These are phyloP conservation scores for Ophiocordyceps camponoti-rufipedis DNA, from an alignment of 2,329 filamentous ascomycete genomes.

Conservation along the genomic window DNA sequence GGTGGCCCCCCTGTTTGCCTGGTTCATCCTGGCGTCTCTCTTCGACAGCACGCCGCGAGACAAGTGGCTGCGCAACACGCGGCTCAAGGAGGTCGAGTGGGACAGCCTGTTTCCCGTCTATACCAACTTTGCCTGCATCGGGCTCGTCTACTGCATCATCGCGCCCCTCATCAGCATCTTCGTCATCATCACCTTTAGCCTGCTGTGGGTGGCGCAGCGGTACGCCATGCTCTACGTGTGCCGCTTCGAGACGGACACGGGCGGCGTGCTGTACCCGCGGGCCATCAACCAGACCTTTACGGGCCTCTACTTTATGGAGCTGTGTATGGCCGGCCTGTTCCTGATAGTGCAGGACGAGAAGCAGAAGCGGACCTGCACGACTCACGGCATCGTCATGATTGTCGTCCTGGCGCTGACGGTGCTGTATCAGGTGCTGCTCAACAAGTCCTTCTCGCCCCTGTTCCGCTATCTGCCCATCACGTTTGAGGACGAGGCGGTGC, in stretches of 20 bases:
- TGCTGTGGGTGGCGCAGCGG: constrained; percentile 91
- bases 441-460: constrained; percentile 67
- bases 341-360: constrained; percentile 50
- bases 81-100: constrained; percentile 64
- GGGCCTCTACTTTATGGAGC: constrained; percentile 85
- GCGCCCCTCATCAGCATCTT: constrained; percentile 84
- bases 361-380: constrained; percentile 38
- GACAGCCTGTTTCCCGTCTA: constrained; percentile 91
- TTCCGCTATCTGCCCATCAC: constrained; percentile 86
- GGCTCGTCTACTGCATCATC: constrained; percentile 72
- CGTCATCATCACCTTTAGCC: constrained; percentile 75
- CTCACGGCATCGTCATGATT: constrained; percentile 77
- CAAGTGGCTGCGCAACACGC: constrained; percentile 77
- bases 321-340: constrained; percentile 78
- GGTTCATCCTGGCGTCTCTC: constrained; percentile 66
- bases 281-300: constrained; percentile 94
- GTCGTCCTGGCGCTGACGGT: constrained; percentile 51
- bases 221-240: constrained; percentile 95
- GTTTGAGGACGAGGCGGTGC: constrained; percentile 81
- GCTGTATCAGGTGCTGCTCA: constrained; percentile 65
- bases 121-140: constrained; percentile 91
- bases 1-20: constrained; percentile 57
- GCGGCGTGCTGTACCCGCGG: constrained; percentile 75
- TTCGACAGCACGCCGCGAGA: constrained; percentile 64
- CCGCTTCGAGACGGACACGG: constrained; percentile 77